Percentiles rank a stretch among this genome's conserved stretches.
Conservation (phyloP, 1,139 yeast species). For the Entelexis sorbosivorans region DNA sequence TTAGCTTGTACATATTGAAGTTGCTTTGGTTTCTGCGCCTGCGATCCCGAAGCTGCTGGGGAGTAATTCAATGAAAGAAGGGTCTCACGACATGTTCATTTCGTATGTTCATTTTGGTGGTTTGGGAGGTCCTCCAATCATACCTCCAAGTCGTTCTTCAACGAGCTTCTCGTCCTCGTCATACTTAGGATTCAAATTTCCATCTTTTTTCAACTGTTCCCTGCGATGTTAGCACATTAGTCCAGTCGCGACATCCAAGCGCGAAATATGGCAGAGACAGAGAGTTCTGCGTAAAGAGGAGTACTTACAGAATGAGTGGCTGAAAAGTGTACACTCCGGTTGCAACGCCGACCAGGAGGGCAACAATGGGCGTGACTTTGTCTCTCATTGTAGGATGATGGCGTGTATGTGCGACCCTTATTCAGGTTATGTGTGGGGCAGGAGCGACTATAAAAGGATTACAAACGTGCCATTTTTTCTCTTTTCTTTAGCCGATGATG, state of each 20-base stretch:
- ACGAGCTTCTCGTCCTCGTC: conserved; percentile 16
- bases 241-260: neutral
- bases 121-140: conserved; percentile 2
- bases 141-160: conserved; percentile 16
- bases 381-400: conserved; percentile 16
- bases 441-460: neutral
- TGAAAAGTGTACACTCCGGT: conserved; percentile 23
- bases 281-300: too few species aligned
- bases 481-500: conserved; percentile 26
- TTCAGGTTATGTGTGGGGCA: neutral
- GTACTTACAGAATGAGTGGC: conserved; percentile 24
- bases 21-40: neutral
- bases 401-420: neutral
- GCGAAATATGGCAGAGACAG: too few species aligned
- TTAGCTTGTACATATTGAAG: neutral
- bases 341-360: conserved; percentile 33
- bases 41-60: too few species aligned
- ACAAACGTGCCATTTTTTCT: neutral
- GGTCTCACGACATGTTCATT: too few species aligned
- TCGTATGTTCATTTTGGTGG: neutral
- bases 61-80: too few species aligned
- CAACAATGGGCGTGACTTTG: conserved; percentile 26
- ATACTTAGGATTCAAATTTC: conserved; percentile 37
- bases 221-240: conserved; percentile 29
- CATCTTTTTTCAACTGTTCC: conserved; percentile 58